phyloP scores from a whole-genome alignment of 2,329 filamentous ascomycete genomes.

The Curvularia sp. region DNA sequence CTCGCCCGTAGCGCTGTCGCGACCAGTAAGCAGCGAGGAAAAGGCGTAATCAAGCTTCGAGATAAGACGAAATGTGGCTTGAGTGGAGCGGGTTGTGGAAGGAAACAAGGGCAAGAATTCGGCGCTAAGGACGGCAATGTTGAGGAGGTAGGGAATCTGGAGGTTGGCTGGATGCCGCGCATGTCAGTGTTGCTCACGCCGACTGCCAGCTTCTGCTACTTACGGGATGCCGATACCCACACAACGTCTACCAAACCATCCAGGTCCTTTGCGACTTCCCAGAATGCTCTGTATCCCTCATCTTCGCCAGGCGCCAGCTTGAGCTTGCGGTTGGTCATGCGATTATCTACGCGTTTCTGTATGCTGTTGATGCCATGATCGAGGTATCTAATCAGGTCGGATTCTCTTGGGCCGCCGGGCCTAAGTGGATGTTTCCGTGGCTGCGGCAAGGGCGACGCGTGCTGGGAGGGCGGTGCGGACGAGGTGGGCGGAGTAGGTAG shows the following conservation, averaged over 20 bases:
- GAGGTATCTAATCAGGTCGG: slow-evolving; percentile 63
- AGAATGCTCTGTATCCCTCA: slow-evolving; percentile 67
- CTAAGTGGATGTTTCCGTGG: slow-evolving; percentile 61
- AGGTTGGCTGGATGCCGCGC: slow-evolving; percentile 65
- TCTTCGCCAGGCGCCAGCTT: slow-evolving; percentile 52
- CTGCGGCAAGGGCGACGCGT: slow-evolving; percentile 57
- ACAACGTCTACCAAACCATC: slow-evolving; percentile 78
- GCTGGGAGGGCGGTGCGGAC: slow-evolving; percentile 51
- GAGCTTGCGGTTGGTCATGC: slow-evolving; percentile 56
- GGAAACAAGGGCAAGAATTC: slow-evolving; percentile 77
- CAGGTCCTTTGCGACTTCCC: slow-evolving; percentile 75
- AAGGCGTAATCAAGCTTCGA: slow-evolving; percentile 86
- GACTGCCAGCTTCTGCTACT: slow-evolving; percentile 46
- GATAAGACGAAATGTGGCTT: slow-evolving; percentile 73
- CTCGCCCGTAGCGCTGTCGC: slow-evolving; percentile 70
- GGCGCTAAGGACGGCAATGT: slow-evolving; percentile 74
- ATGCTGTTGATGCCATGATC: slow-evolving; percentile 57
- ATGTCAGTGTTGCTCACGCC: neutral
- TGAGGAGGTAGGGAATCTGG: slow-evolving; percentile 84
- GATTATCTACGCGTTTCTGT: slow-evolving; percentile 41
- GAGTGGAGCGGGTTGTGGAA: slow-evolving; percentile 67
- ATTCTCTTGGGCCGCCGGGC: slow-evolving; percentile 66
- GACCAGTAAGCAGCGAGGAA: slow-evolving; percentile 73
- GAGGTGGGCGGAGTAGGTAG: slow-evolving; percentile 59
- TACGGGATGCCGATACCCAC: slow-evolving; percentile 88